A percentile compares a stretch with the other conserved stretches of the same genome.
Conservation (phyloP, 352 stramenopile genomes). For the Globisporangium spinosum region DNA sequence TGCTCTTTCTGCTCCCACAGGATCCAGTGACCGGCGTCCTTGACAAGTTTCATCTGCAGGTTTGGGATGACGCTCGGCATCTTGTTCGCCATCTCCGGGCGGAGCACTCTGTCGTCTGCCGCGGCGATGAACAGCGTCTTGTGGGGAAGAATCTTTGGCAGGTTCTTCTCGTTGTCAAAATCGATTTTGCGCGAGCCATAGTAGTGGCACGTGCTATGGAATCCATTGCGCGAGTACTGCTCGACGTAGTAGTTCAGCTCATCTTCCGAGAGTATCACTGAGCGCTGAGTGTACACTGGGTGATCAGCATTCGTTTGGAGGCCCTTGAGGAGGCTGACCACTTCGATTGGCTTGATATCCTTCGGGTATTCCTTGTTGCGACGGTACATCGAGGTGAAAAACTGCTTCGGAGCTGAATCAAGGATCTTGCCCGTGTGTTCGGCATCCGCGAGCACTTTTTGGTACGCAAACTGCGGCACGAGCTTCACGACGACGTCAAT, state of each 20-base stretch:
- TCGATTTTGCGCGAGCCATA: conserved; percentile 59
- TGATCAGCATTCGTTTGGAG: conserved; percentile 17
- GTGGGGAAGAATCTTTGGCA: conserved; percentile 34
- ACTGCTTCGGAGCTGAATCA: conserved; percentile 36
- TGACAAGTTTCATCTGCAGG: conserved; percentile 9
- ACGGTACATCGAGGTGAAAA: conserved; percentile 52
- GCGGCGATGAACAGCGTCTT: conserved; percentile 64
- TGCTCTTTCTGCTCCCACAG: conserved; percentile 15
- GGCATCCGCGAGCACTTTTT: conserved; percentile 47
- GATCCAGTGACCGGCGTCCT: conserved; percentile 14
- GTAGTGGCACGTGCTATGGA: conserved; percentile 55
- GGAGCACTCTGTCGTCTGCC: conserved; percentile 48
- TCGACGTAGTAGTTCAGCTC: conserved; percentile 65
- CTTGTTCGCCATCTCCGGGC: conserved; percentile 46
- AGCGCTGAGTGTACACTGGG: conserved; percentile 33
- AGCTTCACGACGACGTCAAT: conserved; percentile 43
- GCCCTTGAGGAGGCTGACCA: conserved; percentile 16
- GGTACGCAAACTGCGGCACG: conserved; percentile 61
- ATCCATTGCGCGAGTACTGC: conserved; percentile 49
- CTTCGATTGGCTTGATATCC: conserved; percentile 13
- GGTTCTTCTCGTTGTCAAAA: conserved; percentile 40
- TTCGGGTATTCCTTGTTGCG: conserved; percentile 35
- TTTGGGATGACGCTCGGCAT: conserved; percentile 33
- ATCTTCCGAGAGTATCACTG: conserved; percentile 40
- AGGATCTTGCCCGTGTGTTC: conserved; percentile 36